These are phyloP conservation scores for Penicillium herquei DNA, from an alignment of 495 filamentous ascomycete genomes.

Conservation along the genomic window DNA sequence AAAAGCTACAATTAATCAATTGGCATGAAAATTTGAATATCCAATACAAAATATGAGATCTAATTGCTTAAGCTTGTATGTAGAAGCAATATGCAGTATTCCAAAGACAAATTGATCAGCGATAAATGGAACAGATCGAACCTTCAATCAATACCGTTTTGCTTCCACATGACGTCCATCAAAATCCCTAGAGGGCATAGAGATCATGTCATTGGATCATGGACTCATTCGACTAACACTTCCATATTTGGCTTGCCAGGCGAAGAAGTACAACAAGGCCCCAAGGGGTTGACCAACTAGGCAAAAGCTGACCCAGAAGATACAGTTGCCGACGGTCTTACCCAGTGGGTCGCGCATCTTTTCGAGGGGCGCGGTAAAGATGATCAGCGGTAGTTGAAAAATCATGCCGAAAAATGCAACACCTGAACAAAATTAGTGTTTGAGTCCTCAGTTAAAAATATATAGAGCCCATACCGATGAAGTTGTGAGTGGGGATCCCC, in stretches of 20 bases:
- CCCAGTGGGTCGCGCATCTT: slow-evolving; percentile 71
- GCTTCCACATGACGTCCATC: too few relatives aligned
- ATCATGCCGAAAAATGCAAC: slow-evolving; percentile 95
- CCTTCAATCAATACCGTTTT: too few relatives aligned
- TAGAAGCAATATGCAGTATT: not conserved
- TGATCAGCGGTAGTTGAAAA: slow-evolving; percentile 83
- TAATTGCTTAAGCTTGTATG: too few relatives aligned
- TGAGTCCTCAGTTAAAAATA: not conserved
- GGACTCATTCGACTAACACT: slow-evolving; percentile 51
- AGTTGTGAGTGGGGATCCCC: slow-evolving; percentile 91
- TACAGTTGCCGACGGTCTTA: slow-evolving; percentile 78
- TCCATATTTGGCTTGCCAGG: slow-evolving; percentile 97
- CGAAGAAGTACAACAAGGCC: slow-evolving; percentile 90
- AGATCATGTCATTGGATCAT: not conserved
- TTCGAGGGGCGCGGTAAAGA: slow-evolving; percentile 73
- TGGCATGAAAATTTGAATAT: too few relatives aligned
- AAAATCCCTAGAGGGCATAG: too few relatives aligned
- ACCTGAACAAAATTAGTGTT: slow-evolving; percentile 44
- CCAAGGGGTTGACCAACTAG: slow-evolving; percentile 91
- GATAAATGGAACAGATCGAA: not conserved
- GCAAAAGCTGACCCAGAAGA: slow-evolving; percentile 95
- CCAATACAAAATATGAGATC: too few relatives aligned
- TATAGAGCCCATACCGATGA: slow-evolving; percentile 62
- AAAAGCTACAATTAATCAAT: too few relatives aligned
- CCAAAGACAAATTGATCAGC: not conserved